Percentiles rank a stretch among this genome's conserved stretches.
These are phyloP conservation scores for Candida fluviatilis DNA, from an alignment of 805 yeast genomes.

Conservation along the genomic window DNA sequence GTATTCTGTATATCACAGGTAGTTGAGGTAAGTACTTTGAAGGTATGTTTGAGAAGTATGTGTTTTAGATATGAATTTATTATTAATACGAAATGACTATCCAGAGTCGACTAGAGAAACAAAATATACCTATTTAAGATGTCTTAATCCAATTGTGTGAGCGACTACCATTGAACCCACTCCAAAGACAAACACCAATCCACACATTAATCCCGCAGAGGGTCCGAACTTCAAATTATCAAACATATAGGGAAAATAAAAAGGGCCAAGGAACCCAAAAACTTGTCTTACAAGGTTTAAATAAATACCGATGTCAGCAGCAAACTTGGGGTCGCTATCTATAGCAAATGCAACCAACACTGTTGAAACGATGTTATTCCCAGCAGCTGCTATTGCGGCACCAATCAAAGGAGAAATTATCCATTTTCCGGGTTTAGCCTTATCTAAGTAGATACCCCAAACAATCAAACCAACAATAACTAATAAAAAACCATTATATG, in stretches of 20 bases:
- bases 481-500: slow-evolving; percentile 17
- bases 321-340: slow-evolving; percentile 13
- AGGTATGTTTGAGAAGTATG: too few species aligned
- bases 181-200: slow-evolving; percentile 7
- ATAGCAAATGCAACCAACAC: slow-evolving; percentile 17
- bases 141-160: slow-evolving; percentile 7
- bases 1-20: too few species aligned
- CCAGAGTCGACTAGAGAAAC: too few species aligned
- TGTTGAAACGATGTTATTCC: slow-evolving; percentile 20
- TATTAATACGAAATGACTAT: too few species aligned
- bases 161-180: slow-evolving; percentile 2
- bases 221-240: slow-evolving; percentile 11
- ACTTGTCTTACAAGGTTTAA: slow-evolving; percentile 17
- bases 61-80: too few species aligned
- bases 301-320: slow-evolving; percentile 18
- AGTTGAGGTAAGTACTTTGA: too few species aligned
- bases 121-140: neutral
- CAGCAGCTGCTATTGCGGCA: slow-evolving; percentile 18
- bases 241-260: slow-evolving; percentile 23
- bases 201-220: slow-evolving; percentile 10
- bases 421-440: slow-evolving; percentile 14
- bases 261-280: slow-evolving; percentile 23
- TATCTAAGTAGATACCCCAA: slow-evolving; percentile 17
- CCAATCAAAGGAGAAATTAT: slow-evolving; percentile 19
- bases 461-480: slow-evolving; percentile 18